These are phyloP conservation scores for Kwoniella dendrophila DNA, from an alignment of 768 basidiomycete genomes.

Conservation along the genomic window DNA sequence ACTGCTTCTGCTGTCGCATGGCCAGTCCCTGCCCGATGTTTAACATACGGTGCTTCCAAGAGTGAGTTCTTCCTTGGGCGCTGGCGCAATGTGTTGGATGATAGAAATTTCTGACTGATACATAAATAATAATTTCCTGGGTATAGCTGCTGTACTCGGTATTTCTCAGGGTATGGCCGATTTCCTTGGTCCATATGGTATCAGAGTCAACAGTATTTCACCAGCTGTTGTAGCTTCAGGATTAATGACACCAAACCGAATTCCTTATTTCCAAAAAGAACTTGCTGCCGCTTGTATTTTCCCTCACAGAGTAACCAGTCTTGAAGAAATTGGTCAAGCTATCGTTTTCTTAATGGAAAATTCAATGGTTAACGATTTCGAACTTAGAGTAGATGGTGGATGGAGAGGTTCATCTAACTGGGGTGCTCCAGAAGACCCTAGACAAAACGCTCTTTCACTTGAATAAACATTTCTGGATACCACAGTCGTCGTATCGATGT, in stretches of 20 bases:
- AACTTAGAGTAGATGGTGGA: slow-evolving; percentile 9
- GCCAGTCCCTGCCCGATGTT: slow-evolving; percentile 37
- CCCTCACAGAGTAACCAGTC: slow-evolving; percentile 15
- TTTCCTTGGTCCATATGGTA: slow-evolving; percentile 50
- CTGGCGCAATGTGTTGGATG: not conserved
- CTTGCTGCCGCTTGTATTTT: slow-evolving; percentile 20
- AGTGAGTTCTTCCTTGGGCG: slow-evolving; percentile 7
- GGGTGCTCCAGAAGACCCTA: slow-evolving; percentile 20
- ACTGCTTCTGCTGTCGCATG: slow-evolving; percentile 43
- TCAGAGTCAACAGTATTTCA: slow-evolving; percentile 46
- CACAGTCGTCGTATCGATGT: no score
- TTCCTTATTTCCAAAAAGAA: slow-evolving; percentile 21
- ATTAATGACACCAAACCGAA: not conserved
- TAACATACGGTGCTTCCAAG: slow-evolving; percentile 50
- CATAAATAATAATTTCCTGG: not conserved
- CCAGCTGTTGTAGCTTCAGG: slow-evolving; percentile 8
- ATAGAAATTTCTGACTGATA: not conserved
- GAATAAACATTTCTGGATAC: no score
- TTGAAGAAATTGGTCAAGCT: slow-evolving; percentile 16
- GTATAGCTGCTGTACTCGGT: slow-evolving; percentile 8
- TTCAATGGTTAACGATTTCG: slow-evolving; percentile 27
- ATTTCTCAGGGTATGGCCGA: slow-evolving; percentile 33
- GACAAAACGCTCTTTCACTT: no score
- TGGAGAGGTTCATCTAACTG: slow-evolving; percentile 19
- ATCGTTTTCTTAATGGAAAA: slow-evolving; percentile 29